Evolutionary conservation across 2,329 filamentous ascomycete species (phyloP).

Genomic region (Tolypocladium paradoxum): DNA sequence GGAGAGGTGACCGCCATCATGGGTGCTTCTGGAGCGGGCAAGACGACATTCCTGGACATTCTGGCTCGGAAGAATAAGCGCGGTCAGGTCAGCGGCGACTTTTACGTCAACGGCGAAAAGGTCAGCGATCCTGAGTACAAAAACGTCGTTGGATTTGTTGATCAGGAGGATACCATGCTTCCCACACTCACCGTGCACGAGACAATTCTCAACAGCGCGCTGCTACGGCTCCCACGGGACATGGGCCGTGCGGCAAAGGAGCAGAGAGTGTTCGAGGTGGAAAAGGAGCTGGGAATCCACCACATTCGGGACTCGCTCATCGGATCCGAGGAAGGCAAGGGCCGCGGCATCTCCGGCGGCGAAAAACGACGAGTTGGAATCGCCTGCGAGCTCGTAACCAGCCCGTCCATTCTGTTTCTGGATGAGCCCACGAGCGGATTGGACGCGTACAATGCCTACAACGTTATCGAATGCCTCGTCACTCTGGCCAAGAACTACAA

Average conservation of each 20-base stretch:
- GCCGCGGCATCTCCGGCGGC: slow-evolving; percentile 90
- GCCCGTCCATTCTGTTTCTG: slow-evolving; percentile 90
- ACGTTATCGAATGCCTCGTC: slow-evolving; percentile 92
- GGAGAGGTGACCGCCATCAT: slow-evolving; percentile 97
- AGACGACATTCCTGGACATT: slow-evolving; percentile 95
- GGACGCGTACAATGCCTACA: slow-evolving; percentile 96
- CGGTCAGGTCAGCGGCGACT: slow-evolving; percentile 65
- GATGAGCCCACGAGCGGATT: slow-evolving; percentile 95
- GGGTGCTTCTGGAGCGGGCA: slow-evolving; percentile 94
- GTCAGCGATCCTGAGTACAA: slow-evolving; percentile 77
- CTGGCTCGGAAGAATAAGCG: slow-evolving; percentile 95
- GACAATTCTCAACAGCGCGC: slow-evolving; percentile 87
- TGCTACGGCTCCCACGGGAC: slow-evolving; percentile 81
- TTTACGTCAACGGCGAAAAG: slow-evolving; percentile 89
- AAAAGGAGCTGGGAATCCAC: slow-evolving; percentile 88
- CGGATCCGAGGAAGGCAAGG: slow-evolving; percentile 88
- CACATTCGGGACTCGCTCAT: slow-evolving; percentile 93
- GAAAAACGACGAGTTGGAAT: slow-evolving; percentile 96
- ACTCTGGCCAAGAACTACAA: slow-evolving; percentile 94
- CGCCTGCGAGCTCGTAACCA: slow-evolving; percentile 94
- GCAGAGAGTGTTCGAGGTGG: slow-evolving; percentile 82
- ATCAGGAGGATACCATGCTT: slow-evolving; percentile 96
- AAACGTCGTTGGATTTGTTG: slow-evolving; percentile 89
- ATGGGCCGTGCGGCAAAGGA: slow-evolving; percentile 87
- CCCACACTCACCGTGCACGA: slow-evolving; percentile 95